phyloP scores from a whole-genome alignment of 202 grass and related monocot species.

The Hordeum pubiflorum region DNA sequence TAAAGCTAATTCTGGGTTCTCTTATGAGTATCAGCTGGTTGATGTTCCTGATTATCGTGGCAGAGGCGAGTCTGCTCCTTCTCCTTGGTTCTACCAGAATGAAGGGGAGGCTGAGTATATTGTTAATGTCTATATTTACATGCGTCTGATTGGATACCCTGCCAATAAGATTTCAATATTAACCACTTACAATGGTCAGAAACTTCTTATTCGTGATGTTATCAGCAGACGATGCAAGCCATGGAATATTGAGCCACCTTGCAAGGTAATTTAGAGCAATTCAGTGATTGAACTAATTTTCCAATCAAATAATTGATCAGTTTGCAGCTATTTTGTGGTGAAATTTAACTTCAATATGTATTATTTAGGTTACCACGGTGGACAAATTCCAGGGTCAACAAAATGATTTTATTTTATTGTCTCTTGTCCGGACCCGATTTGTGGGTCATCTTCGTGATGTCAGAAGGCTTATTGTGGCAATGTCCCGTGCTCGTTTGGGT shows the following conservation, averaged over 20 bases:
- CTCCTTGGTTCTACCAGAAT: conserved; percentile 99
- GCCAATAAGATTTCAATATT: conserved; percentile 91
- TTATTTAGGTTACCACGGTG: conserved; percentile 69
- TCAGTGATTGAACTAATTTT: conserved; percentile 8
- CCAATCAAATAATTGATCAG: conserved; percentile 13
- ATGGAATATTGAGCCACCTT: conserved; percentile 80
- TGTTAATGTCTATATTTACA: conserved; percentile 96
- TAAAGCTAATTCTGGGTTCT: conserved; percentile 91
- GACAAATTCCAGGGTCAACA: conserved; percentile 99
- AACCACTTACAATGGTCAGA: conserved; percentile 97
- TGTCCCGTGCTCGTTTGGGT: conserved; percentile 82
- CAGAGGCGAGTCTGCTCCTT: conserved; percentile 80
- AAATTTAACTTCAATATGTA: conserved; percentile 14
- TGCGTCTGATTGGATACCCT: conserved; percentile 87
- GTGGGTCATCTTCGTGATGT: conserved; percentile 96
- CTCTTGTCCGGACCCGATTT: conserved; percentile 88
- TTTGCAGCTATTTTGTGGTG: conserved; percentile 13
- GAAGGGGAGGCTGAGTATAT: conserved; percentile 95
- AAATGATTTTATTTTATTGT: conserved; percentile 96
- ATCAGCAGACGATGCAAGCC: conserved; percentile 79
- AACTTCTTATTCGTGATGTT: conserved; percentile 98
- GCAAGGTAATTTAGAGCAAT: conserved; percentile 56
- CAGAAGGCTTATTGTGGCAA: conserved; percentile 88
- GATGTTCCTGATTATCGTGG: conserved; percentile 91
- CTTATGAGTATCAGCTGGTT: conserved; percentile 91